Percentiles rank a stretch among this genome's conserved stretches.
phyloP scores from a whole-genome alignment of 2,329 filamentous ascomycete genomes.

The Scedosporium minutisporum region DNA sequence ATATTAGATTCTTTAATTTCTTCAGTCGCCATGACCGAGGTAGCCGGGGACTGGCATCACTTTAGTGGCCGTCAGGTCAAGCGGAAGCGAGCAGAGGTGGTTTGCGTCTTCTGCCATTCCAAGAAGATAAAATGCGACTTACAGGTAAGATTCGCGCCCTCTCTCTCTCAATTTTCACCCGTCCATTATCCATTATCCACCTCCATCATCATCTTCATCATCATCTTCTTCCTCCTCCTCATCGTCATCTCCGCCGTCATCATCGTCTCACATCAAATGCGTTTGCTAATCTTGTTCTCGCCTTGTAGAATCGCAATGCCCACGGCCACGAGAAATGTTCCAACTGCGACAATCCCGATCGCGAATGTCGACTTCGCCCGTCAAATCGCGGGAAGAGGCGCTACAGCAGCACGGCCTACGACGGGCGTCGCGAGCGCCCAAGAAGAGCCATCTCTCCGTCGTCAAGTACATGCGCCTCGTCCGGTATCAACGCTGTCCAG shows the following conservation, averaged over 20 bases:
- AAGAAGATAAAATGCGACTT: slow-evolving; percentile 27
- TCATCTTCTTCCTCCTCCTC: neutral
- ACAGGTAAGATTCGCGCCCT: slow-evolving; percentile 12
- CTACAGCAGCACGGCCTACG: neutral
- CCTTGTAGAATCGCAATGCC: slow-evolving; percentile 10
- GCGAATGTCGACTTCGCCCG: slow-evolving; percentile 18
- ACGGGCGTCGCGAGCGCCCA: neutral
- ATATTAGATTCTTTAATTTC: neutral
- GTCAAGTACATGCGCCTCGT: neutral
- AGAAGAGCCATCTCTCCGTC: neutral
- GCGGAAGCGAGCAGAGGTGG: slow-evolving; percentile 21
- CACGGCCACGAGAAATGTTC: slow-evolving; percentile 17
- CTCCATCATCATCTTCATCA: neutral
- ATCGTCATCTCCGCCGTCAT: neutral
- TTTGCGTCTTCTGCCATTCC: slow-evolving; percentile 21
- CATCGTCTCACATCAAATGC: neutral
- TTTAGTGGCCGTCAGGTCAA: slow-evolving; percentile 21
- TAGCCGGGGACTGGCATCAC: slow-evolving; percentile 21
- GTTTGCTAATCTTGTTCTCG: neutral
- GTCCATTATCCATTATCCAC: neutral
- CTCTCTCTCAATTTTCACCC: neutral
- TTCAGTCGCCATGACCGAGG: slow-evolving; percentile 16
- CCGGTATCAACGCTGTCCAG: neutral
- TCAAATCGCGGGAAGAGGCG: slow-evolving; percentile 18
- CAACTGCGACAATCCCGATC: slow-evolving; percentile 17